Conservation (phyloP, 1,139 yeast species). For the Meyerozyma guilliermondii region DNA sequence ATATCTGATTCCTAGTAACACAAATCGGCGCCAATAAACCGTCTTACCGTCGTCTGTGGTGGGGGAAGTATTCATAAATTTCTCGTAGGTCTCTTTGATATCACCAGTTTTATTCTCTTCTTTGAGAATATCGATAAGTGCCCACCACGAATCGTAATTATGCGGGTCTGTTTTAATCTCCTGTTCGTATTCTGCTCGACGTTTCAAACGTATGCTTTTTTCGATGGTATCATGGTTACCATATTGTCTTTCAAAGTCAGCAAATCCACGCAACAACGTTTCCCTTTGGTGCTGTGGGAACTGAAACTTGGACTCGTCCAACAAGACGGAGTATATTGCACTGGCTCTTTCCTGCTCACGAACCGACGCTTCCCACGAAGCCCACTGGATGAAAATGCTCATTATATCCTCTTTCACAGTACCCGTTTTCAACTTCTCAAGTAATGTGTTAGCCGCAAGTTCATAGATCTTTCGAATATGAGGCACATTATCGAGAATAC, state of each 20-base stretch:
- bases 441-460: constrained; percentile 54
- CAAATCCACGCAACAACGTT: constrained; percentile 40
- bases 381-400: constrained; percentile 45
- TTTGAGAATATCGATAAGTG: constrained; percentile 47
- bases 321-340: constrained; percentile 52
- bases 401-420: constrained; percentile 18
- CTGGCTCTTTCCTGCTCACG: constrained; percentile 64
- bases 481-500: constrained; percentile 9
- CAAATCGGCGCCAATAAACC: constrained; percentile 64
- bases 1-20: constrained; percentile 66
- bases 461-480: constrained; percentile 59
- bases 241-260: constrained; percentile 61
- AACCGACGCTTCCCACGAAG: constrained; percentile 65
- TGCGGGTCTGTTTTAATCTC: constrained; percentile 41
- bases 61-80: constrained; percentile 20
- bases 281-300: constrained; percentile 39
- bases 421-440: constrained; percentile 11
- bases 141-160: constrained; percentile 84
- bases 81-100: background rate
- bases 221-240: constrained; percentile 56
- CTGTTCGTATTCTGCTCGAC: constrained; percentile 52
- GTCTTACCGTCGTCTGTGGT: constrained; percentile 28
- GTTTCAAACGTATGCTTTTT: constrained; percentile 44
- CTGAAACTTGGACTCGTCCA: constrained; percentile 23
- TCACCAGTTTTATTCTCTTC: constrained; percentile 16